Evolutionary conservation across 2,329 filamentous ascomycete species (phyloP), one percentile per base, ranked within the genome.

Genomic region (Chaetomiaceae sp.): DNA sequence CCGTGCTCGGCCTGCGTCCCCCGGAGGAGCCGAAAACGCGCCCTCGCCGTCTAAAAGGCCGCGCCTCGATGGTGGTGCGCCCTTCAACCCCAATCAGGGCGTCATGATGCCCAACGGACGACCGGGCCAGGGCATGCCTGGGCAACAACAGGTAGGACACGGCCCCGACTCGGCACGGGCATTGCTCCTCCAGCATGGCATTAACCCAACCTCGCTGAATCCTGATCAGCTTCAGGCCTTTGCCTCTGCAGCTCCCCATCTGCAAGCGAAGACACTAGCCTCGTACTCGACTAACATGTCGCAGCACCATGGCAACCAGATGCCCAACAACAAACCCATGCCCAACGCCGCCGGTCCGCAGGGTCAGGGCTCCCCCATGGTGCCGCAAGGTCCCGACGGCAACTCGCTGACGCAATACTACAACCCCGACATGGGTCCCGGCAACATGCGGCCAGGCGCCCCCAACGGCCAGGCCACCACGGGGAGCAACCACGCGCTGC

Each of bases 1-100:
- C 66, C 86, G 85, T 50, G 82, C 84, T 53, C 81, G 89, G 49
- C 84, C 88, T 22, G 82, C 84, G 48, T 95, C 91, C 27, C 91
- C 91, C 7, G 81, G 83, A 41, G 84, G 84, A 30, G 83, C 82
- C 45, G 90, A 96, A 43, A 93, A 93, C 60, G 89, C 88, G 20
- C 88, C 89, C 4, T 97, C 91, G 26, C 91, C 91, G 2, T 91
- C 86, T 53, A 97, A 97, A 72, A 80, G 90, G 60, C 87, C 83
- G 48, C 86, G 90, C 47, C 78, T 95, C 50, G 87, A 90, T 54
- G 82, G 84, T 60, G 79, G 80, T 58, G 75, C 75, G 27, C 75
- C 76, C 9, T 88, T 88, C 67, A 87, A 87, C 62, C 81, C 83
- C 52, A 83, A 82, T 61, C 84, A 83, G 58, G 69, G 70, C 47